Conservation (phyloP, 1,284 basidiomycete genomes). For the Naganishia sp. region DNA sequence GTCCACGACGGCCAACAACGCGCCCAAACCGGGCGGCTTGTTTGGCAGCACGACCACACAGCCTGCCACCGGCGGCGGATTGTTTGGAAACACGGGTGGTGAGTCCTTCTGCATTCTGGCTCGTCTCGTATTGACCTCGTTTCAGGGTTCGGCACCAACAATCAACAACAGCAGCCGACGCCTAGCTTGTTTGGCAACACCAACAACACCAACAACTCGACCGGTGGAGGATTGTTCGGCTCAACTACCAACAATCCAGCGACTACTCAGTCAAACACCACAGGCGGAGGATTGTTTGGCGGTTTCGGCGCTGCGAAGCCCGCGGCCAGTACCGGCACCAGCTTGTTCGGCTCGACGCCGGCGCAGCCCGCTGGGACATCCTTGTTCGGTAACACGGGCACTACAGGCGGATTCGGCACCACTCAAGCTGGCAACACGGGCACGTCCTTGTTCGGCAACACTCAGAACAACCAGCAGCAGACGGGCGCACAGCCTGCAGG, state of each 20-base stretch:
- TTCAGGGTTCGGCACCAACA: slow-evolving; percentile 36
- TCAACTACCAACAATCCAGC: slow-evolving; percentile 41
- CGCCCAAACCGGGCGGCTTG: slow-evolving; percentile 48
- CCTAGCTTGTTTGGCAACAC: slow-evolving; percentile 51
- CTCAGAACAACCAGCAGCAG: slow-evolving; percentile 27
- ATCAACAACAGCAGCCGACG: slow-evolving; percentile 42
- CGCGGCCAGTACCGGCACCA: slow-evolving; percentile 12
- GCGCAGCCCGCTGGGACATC: slow-evolving; percentile 18
- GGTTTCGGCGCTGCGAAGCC: slow-evolving; percentile 35
- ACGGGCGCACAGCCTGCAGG: slow-evolving; percentile 33
- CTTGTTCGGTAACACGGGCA: slow-evolving; percentile 29
- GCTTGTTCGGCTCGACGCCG: slow-evolving; percentile 26
- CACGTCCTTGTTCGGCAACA: slow-evolving; percentile 31
- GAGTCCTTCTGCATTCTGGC: slow-evolving; percentile 10
- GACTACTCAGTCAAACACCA: slow-evolving; percentile 38
- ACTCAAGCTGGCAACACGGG: slow-evolving; percentile 49
- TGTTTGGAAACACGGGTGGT: slow-evolving; percentile 45
- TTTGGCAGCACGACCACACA: slow-evolving; percentile 45
- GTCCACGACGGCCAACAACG: slow-evolving; percentile 30
- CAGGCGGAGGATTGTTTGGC: slow-evolving; percentile 39
- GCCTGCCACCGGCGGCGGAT: slow-evolving; percentile 41
- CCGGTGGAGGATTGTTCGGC: slow-evolving; percentile 57
- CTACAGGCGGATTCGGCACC: slow-evolving; percentile 41
- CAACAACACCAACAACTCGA: slow-evolving; percentile 47
- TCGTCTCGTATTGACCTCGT: neutral